Base-by-base conservation (phyloP, 139 green algal genomes). In the Chlorella sp. region DNA sequence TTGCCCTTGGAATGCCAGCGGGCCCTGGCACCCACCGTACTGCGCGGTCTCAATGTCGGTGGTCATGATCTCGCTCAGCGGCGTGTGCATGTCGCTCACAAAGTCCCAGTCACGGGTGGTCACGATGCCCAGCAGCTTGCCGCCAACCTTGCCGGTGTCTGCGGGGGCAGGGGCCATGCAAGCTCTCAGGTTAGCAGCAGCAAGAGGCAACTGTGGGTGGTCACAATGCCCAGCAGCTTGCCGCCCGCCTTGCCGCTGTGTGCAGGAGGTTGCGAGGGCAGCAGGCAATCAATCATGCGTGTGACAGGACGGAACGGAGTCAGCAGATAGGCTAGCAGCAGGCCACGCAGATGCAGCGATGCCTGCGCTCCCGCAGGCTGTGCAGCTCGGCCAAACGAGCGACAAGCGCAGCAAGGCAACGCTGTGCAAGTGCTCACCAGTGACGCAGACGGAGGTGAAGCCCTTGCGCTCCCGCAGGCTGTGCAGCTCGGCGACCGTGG, bases 81-180 rank as follows among this genome's bases (percentile, higher is more conserved):
- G 74, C 13, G 90, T 95, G 12, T 85, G 32, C 16, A 89, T 74
- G 90, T 98, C 93, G 17, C 79, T 91, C 25, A 98, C 90, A 84
- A 98, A 96, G 84, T 98, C 95, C 36, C 93, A 89, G 87, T 98
- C 96, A 12, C 89, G 87, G 17, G 83, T 89, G 34, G 92, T 96
- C 6, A 98, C 95, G 17, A 98, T 75, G 34, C 96, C 96, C 76
- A 99, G 87, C 67, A 99, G 90, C 88, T 92, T 95, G 20, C 93
- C 93, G 36, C 95, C 93, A 47, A 98, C 26, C 2, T 41, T 75
- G 67, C 96, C 96, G 1, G 93, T 97, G 83, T 98, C 95, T 23
- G 75, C 57, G 41, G 47, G 74, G 28, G 30, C 64, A 70, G n/a
- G 63, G 3, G 26, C 63, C 36, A 21, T 6, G 30, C 4, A 36